Conservation (phyloP, 176 grass and related monocot species). For the Saccharum spontaneum region DNA sequence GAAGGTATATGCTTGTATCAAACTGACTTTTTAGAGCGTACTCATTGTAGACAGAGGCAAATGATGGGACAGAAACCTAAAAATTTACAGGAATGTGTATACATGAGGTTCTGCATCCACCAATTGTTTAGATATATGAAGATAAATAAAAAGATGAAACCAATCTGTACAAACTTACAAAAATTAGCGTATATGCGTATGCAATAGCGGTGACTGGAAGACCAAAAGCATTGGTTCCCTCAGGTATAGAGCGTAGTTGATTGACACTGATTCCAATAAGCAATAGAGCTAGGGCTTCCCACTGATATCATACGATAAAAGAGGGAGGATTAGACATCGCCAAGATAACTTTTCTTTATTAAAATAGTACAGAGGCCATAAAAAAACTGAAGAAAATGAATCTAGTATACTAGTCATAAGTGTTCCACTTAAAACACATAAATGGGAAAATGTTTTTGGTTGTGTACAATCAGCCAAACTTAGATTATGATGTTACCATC, state of each 20-base stretch:
- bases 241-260: constrained; percentile 74
- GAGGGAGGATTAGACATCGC: constrained; percentile 22
- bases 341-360: constrained; percentile 12
- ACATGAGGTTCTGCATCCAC: constrained; percentile 17
- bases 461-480: neutral
- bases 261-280: constrained; percentile 98
- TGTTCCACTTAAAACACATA: neutral
- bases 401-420: neutral
- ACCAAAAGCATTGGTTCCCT: constrained; percentile 62
- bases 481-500: neutral
- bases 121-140: constrained; percentile 8
- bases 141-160: constrained; percentile 14
- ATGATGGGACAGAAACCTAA: constrained; percentile 90
- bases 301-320: constrained; percentile 53
- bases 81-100: constrained; percentile 33
- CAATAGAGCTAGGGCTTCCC: constrained; percentile 97
- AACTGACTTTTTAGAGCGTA: constrained; percentile 99
- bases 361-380: constrained; percentile 25
- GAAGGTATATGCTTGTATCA: constrained; percentile 96
- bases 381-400: neutral
- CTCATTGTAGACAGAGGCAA: constrained; percentile 98
- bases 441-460: neutral
- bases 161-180: constrained; percentile 74
- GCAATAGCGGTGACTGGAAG: constrained; percentile 79
- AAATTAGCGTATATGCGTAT: constrained; percentile 88